Evolutionary conservation across 2,329 filamentous ascomycete species (phyloP).

Genomic region (Aspergillus ochraceoroseus): DNA sequence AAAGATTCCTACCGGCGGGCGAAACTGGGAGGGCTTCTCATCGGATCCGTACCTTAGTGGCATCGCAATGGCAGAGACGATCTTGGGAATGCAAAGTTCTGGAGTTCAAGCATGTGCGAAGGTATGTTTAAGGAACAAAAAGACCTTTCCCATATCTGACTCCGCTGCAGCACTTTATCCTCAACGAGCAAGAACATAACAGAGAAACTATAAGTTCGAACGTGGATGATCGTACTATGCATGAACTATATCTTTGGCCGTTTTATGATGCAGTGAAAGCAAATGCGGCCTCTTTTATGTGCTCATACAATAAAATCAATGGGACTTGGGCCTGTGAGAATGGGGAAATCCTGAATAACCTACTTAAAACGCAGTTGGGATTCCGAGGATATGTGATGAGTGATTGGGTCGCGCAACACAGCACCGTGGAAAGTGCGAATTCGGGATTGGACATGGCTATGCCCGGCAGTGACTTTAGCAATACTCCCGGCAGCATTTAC

Average conservation of each 20-base stretch:
- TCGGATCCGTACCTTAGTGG: conserved; percentile 45
- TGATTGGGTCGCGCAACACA: conserved; percentile 46
- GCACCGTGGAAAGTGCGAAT: conserved; percentile 44
- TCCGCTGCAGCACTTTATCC: conserved; percentile 46
- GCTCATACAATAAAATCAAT: conserved; percentile 61
- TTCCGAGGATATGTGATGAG: conserved; percentile 62
- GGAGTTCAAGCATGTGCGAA: conserved; percentile 30
- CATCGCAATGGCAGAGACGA: conserved; percentile 38
- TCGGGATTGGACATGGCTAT: conserved; percentile 56
- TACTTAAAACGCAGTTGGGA: conserved; percentile 73
- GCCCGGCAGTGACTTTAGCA: conserved; percentile 53
- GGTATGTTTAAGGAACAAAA: conserved; percentile 31
- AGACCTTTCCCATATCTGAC: neutral
- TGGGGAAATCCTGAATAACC: conserved; percentile 66
- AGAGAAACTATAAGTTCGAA: conserved; percentile 40
- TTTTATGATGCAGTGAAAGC: conserved; percentile 67
- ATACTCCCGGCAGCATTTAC: conserved; percentile 23
- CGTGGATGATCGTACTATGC: conserved; percentile 67
- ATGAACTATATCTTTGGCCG: conserved; percentile 72
- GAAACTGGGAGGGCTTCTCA: conserved; percentile 42
- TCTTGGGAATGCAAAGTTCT: conserved; percentile 54
- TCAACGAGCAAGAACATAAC: conserved; percentile 63
- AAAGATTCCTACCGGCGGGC: conserved; percentile 21
- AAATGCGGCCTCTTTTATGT: conserved; percentile 54
- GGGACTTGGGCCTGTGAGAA: conserved; percentile 78